Base-by-base conservation (phyloP, 2,329 filamentous ascomycete genomes). In the Aspergillus niger region DNA sequence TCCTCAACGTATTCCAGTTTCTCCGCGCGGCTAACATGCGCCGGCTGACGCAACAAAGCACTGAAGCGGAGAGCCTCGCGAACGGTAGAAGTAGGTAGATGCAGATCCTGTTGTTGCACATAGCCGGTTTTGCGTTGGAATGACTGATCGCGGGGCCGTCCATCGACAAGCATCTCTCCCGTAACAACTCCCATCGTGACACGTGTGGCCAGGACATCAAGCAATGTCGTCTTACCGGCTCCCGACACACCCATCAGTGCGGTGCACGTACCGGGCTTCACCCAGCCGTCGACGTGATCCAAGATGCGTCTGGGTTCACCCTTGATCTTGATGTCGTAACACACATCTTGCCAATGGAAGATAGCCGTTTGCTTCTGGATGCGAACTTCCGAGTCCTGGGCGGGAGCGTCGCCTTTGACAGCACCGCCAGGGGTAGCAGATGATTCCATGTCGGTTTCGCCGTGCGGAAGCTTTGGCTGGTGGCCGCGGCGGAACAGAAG, bases 91-190 rank as follows among this genome's bases (percentile, higher is more conserved):
- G 92, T 96, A 48, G 88, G 82, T 44, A 96, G 81, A 73, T 97
- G 92, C 5, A 97, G 82, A 83, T 97, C 92, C 73, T 96, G 92
- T 73, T 97, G 92, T 72, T 96, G 91, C 36, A 92, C 91, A 68
- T 96, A 96, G 44, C 92, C 91, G 0, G 91, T 95, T 78, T 93
- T 94, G 65, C 92, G 89, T 75, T 96, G 92, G 83, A 96, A 96
- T 0, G 89, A 92, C 44, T 83, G 83, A 66, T 95, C 91, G 49
- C 90, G 86, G 22, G 85, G 87, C 38, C 81, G 82, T 1, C 90
- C 90, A 65, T 92, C 89, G 3, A 93, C 88, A 5, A 91, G 78
- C 88, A 96, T 95, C 67, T 94, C 89, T 51, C 93, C 93, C 4
- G 86, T 87, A 47, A 97, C 91, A 15, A 96, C 89, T 76, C 93